Base-by-base conservation (phyloP, 108 stramenopile species). In the Tribonema minus region DNA sequence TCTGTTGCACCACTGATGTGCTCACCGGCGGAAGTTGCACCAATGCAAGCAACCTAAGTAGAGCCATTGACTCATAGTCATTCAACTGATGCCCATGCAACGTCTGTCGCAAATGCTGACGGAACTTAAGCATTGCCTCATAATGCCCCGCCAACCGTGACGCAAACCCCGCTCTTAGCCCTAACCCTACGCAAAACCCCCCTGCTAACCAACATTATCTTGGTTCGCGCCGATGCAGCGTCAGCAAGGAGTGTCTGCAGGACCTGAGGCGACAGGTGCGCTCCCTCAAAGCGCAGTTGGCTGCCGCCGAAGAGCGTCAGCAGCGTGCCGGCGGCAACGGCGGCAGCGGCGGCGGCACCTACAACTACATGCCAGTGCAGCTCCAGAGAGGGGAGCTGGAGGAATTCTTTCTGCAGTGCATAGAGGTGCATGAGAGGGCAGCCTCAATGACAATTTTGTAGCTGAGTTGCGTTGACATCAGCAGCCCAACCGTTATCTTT, bases 301-400 rank as follows among this genome's bases (percentile, higher is more conserved):
- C 33, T 1, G 33, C 37, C 6, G 81, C 82, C 25, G 31, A 67
- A 7, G 78, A 77, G 33, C 76, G 77, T 26, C 76, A 75, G 3
- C 76, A 70, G 20, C 75, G 76, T 20, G 81, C 81, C 26, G n/a
- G 15, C 0, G 39, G 29, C 64, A 67, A 72, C 3, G 15, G 70
- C 20, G 31, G 76, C 26, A 72, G 34, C n/a, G n/a, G n/a, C n/a
- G n/a, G n/a, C n/a, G n/a, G n/a, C n/a, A n/a, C n/a, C n/a, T n/a
- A n/a, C n/a, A n/a, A n/a, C n/a, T n/a, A n/a, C n/a, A n/a, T n/a
- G n/a, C n/a, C n/a, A n/a, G n/a, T n/a, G n/a, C n/a, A n/a, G 25
- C 63, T 82, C 5, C 65, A 82, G 46, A 81, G 83, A 3, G 76
- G 80, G 28, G 82, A 84, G 9, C 76, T 84, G 72, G 79, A 84